These are phyloP conservation scores for Aspergillus wentii DNA, from an alignment of 495 filamentous ascomycete species.

Conservation along the genomic window DNA sequence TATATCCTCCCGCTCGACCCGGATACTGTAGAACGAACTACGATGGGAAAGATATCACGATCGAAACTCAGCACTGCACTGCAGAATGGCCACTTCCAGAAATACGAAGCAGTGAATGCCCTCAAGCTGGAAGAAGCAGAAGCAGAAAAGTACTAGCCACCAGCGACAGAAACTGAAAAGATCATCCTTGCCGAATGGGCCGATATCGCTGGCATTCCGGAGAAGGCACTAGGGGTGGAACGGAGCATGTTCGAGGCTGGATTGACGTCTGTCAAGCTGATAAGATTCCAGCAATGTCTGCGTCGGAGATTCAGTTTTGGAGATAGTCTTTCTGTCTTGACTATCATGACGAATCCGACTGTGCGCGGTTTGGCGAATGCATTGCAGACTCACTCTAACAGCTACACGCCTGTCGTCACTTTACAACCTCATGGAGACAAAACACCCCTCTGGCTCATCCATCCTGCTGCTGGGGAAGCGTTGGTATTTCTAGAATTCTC, in stretches of 20 bases:
- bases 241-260: conserved; percentile 19
- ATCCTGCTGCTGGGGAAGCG: conserved; percentile 53
- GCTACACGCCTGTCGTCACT: conserved; percentile 46
- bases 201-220: too few species aligned
- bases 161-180: too few species aligned
- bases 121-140: too few species aligned
- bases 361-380: conserved; percentile 22
- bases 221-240: too few species aligned
- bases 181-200: too few species aligned
- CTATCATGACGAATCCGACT: conserved; percentile 35
- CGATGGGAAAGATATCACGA: conserved; percentile 46
- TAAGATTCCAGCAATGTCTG: background rate
- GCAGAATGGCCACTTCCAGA: conserved; percentile 4
- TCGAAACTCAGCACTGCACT: conserved; percentile 26
- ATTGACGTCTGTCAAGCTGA: conserved; percentile 29
- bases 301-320: background rate
- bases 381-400: conserved; percentile 11
- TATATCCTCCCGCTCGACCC: conserved; percentile 10
- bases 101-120: conserved; percentile 6
- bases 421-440: conserved; percentile 38
- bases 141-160: too few species aligned
- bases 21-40: conserved; percentile 6
- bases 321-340: too few species aligned
- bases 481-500: conserved; percentile 51
- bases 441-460: conserved; percentile 52